Evolutionary conservation across 805 yeast species (phyloP), one percentile per base, ranked within the genome.

Genomic region (Hanseniaspora mollemarum): DNA sequence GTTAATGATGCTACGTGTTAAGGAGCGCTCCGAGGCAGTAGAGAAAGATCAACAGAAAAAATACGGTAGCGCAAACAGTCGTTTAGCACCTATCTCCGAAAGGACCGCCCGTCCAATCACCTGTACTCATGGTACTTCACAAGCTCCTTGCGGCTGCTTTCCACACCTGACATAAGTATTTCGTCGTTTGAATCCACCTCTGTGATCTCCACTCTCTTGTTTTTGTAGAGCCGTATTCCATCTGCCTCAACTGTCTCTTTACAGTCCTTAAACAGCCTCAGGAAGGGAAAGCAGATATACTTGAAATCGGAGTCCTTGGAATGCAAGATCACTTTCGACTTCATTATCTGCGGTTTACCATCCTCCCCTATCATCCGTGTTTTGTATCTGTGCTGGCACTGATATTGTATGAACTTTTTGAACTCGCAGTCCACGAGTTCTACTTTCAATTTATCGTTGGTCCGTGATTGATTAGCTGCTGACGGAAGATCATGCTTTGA

Each of bases 201-300:
- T 13, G 52, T 49, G 7, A 49, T 28, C 18, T 49, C 52, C 4
- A 36, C 21, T 22, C 46, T 21, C 18, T 36, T 49, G 3, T 22
- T n/a, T 36, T 42, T 49, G 26, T 25, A 28, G 1, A 41, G 21
- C 16, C 29, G 15, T 2, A 35, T 19, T 10, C 45, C 45, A 2
- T 38, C 32, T 12, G 35, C 28, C 10, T 35, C 26, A 13, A 35
- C 25, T 21, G 36, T 38, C 21, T 42, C 52, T 26, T 26, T 42
- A 26, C 52, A 49, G 4, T 49, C 46, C 9, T 36, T 36, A 8
- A 49, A 49, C 15, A 49, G 21, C 24, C 52, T 33, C 8, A 36
- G n/a, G 29, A 49, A 49, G 2, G 52, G 52, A n/a, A 49, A 26
- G n/a, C 52, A 49, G 4, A 49, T 38, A 36, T 42, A 49, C 18